Conservation (phyloP, 108 stramenopile genomes). For the Skeletonema grethae region DNA sequence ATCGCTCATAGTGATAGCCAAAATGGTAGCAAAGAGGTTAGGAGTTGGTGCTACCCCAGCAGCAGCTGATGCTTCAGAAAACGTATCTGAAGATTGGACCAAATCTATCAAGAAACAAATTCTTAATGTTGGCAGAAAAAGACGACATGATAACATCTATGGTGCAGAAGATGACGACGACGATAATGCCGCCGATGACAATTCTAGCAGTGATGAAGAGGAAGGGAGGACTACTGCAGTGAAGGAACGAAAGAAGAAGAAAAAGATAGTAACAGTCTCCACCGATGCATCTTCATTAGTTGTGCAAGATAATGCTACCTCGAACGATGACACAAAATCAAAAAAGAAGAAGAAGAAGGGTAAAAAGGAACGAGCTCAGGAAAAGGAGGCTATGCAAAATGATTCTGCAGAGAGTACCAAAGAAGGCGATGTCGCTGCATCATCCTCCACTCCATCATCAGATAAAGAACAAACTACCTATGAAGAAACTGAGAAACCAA, state of each 20-base stretch:
- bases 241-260: slow-evolving; percentile 20
- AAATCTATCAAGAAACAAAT: slow-evolving; percentile 37
- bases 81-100: slow-evolving; percentile 30
- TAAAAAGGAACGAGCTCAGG: slow-evolving; percentile 60
- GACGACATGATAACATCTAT: slow-evolving; percentile 7
- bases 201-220: slow-evolving; percentile 57
- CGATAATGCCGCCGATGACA: slow-evolving; percentile 48
- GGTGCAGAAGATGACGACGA: slow-evolving; percentile 15
- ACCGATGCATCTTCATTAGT: neutral
- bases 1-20: neutral
- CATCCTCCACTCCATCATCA: neutral
- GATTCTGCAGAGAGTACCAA: neutral
- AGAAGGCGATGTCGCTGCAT: neutral
- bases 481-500: slow-evolving; percentile 9
- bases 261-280: neutral
- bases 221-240: slow-evolving; percentile 67
- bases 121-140: slow-evolving; percentile 60
- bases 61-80: neutral
- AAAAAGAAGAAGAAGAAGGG: slow-evolving; percentile 59
- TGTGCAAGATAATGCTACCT: slow-evolving; percentile 2
- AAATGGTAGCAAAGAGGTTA: slow-evolving; percentile 24
- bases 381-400: slow-evolving; percentile 12
- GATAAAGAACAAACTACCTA: slow-evolving; percentile 8
- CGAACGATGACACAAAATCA: slow-evolving; percentile 6
- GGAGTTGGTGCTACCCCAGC: slow-evolving; percentile 54